A percentile compares a stretch with the other conserved stretches of the same genome.
Conservation (phyloP, 31 red algal species). For the Odonthalia washingtoniensis region DNA sequence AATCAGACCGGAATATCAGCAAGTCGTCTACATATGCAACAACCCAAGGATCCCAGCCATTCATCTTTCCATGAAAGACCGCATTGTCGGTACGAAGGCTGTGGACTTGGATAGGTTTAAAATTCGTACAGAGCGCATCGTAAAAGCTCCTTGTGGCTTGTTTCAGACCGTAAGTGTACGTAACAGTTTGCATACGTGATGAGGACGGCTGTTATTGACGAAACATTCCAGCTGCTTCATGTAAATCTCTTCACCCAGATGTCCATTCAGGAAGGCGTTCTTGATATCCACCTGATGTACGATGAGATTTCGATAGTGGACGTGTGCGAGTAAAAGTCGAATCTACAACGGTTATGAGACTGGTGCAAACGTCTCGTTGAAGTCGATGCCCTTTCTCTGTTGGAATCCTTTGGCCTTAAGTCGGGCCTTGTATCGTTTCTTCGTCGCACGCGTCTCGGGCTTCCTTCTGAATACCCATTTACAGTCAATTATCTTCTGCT, state of each 20-base stretch:
- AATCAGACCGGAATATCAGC: no score
- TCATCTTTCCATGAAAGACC: not conserved
- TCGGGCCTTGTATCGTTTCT: constrained; percentile 20
- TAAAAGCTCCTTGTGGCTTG: constrained; percentile 30
- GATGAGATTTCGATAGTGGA: not conserved
- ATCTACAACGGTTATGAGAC: constrained; percentile 17
- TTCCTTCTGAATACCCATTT: constrained; percentile 40
- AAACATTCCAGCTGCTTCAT: constrained; percentile 55
- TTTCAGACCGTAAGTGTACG: constrained; percentile 43
- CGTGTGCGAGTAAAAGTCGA: not conserved
- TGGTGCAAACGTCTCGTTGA: constrained; percentile 45
- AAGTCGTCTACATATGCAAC: constrained; percentile 46
- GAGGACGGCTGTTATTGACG: constrained; percentile 9
- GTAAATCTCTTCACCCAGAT: constrained; percentile 34
- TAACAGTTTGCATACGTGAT: constrained; percentile 37
- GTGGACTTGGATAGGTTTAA: not conserved
- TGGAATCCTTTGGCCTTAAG: constrained; percentile 42
- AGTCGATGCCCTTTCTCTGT: constrained; percentile 31
- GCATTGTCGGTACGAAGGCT: not conserved
- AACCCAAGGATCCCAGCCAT: not conserved
- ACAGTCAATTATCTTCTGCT: constrained; percentile 19
- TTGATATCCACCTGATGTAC: constrained; percentile 34
- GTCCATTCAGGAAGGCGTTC: constrained; percentile 52
- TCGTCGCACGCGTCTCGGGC: not conserved
- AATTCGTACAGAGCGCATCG: not conserved